Evolutionary conservation across 768 basidiomycete genomes (phyloP).

Genomic region (Boletus rubescentipes): DNA sequence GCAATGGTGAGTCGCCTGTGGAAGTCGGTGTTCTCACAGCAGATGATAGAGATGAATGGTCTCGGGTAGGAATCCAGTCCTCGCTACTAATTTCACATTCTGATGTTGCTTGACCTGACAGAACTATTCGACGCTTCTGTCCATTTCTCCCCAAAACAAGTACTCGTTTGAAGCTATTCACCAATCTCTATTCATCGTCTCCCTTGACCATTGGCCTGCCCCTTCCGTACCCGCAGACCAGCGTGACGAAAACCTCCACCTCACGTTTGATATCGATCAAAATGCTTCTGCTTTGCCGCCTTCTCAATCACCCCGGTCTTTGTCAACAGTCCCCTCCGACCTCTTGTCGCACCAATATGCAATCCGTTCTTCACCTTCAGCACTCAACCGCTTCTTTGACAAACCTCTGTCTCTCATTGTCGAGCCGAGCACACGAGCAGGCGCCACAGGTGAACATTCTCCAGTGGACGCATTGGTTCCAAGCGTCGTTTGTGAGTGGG

Average conservation of each 20-base stretch:
- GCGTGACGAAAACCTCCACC: slow-evolving; percentile 26
- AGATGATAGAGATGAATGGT: slow-evolving; percentile 82
- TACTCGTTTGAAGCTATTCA: slow-evolving; percentile 62
- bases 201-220: slow-evolving; percentile 71
- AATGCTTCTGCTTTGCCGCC: not conserved
- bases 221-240: slow-evolving; percentile 24
- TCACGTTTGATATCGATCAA: slow-evolving; percentile 33
- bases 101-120: not conserved
- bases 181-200: slow-evolving; percentile 75
- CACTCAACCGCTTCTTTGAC: slow-evolving; percentile 87
- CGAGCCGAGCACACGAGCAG: slow-evolving; percentile 81
- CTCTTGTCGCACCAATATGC: slow-evolving; percentile 76
- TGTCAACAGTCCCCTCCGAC: slow-evolving; percentile 17
- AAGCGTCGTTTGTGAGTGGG: slow-evolving; percentile 82
- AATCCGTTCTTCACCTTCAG: slow-evolving; percentile 62
- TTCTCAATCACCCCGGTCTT: slow-evolving; percentile 9
- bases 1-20: slow-evolving; percentile 53
- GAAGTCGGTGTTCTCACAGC: slow-evolving; percentile 73
- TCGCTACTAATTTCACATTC: not conserved
- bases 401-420: slow-evolving; percentile 82
- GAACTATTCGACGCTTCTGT: slow-evolving; percentile 72
- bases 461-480: slow-evolving; percentile 89
- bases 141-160: slow-evolving; percentile 65
- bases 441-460: slow-evolving; percentile 88
- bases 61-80: slow-evolving; percentile 48